Base-by-base conservation (phyloP, 169 alveolate genomes). In the Plasmodium vinckei region DNA sequence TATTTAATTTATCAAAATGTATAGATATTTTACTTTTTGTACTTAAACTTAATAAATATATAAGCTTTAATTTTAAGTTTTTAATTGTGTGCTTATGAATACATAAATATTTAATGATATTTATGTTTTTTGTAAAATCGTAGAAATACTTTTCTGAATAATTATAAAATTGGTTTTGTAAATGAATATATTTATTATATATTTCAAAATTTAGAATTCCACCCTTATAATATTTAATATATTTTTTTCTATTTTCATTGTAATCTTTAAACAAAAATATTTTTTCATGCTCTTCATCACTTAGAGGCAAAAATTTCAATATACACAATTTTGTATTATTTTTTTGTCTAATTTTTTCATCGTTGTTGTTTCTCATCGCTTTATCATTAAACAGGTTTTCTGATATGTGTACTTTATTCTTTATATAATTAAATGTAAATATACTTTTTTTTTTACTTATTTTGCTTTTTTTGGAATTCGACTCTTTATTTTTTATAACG, bases 241-340 rank as follows among this genome's bases (percentile, higher is more conserved):
- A 61, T 61, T 73, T 73, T 49, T 61, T 73, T 73, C 73, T 73
- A 73, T 73, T 73, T 65, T 73, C 88, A 42, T 63, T 60, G 56
- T 73, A 73, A n/a, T 61, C 88, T 25, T 73, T 73, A 61, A 73
- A 73, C 27, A 73, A 47, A 73, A 73, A 73, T 51, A 73, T 46
- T 10, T 33, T 27, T 73, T 73, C 67, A 54, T 73, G n/a, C 39
- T 73, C 88, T 73, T 60, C 73, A 6, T 73, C 63, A 13, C 12
- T 61, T 9, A 73, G 68, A 9, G 88, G 88, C 17, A 73, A 54
- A 46, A 73, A 73, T 63, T 15, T 46, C 42, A 73, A 56, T 46
- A 73, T 73, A 65, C 75, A 73, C 59, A 73, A 27, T 12, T 19
- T 17, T 69, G 23, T 51, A 25, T 19, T 59, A 15, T 61, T 59